phyloP scores from a whole-genome alignment of 768 basidiomycete genomes.

The Boletellus ananiceps region DNA sequence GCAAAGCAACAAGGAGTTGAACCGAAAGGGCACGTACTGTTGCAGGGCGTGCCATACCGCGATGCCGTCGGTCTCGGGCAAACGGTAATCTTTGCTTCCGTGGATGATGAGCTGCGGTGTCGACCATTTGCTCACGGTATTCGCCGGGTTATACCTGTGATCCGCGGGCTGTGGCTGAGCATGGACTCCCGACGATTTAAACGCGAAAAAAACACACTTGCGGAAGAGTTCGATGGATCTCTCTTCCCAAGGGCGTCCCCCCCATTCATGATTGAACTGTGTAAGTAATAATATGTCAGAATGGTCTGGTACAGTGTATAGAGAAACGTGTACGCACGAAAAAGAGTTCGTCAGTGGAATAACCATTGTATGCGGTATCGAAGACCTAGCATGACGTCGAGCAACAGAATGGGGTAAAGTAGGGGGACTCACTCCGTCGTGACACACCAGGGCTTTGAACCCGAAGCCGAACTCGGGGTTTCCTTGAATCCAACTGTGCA shows the following conservation, averaged over 20 bases:
- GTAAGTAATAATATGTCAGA: not conserved
- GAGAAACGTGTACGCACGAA: constrained; percentile 52
- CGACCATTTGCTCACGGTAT: constrained; percentile 80
- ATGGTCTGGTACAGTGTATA: not conserved
- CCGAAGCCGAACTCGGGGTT: constrained; percentile 83
- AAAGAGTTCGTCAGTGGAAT: constrained; percentile 86
- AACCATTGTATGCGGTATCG: constrained; percentile 75
- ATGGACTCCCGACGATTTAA: not conserved
- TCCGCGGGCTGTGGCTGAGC: not conserved
- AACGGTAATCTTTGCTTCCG: constrained; percentile 82
- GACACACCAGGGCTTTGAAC: constrained; percentile 89
- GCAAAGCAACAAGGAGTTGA: not conserved
- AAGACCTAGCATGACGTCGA: constrained; percentile 48
- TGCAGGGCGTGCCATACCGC: constrained; percentile 82
- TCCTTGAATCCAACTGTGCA: constrained; percentile 85
- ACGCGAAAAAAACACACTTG: constrained; percentile 40
- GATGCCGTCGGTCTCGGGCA: constrained; percentile 83
- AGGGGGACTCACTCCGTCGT: constrained; percentile 70
- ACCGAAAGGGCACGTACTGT: constrained; percentile 47
- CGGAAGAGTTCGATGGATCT: constrained; percentile 49
- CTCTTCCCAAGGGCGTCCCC: constrained; percentile 72
- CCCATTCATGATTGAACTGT: constrained; percentile 86
- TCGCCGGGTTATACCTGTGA: constrained; percentile 67
- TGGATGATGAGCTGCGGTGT: constrained; percentile 85
- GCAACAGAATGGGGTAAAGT: not conserved